Evolutionary conservation across 257 asterid genomes (phyloP), one percentile per base, ranked within the genome.

Genomic region (Apocynum venetum): DNA sequence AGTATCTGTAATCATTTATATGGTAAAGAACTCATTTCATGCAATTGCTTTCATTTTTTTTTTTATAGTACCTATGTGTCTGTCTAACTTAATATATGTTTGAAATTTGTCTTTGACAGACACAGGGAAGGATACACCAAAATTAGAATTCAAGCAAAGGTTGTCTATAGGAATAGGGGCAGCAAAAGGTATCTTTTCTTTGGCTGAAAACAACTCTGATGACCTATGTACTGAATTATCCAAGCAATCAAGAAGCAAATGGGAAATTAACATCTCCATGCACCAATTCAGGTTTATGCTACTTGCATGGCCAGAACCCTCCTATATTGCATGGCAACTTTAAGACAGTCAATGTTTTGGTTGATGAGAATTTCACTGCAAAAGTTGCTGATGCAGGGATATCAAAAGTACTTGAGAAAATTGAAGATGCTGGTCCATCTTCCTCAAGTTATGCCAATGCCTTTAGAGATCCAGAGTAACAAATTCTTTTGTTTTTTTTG

Each of bases 71-170:
- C 67, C n/a, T 47, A 59, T 36, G 25, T 10, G 9, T 77, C 41
- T 36, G 6, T 74, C 52, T 73, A 52, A 68, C 15, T 53, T 19
- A 13, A 38, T 77, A 44, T 75, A 74, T 9, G 80, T 43, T 14
- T 31, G 12, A 40, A 74, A 51, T 48, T 19, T 76, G 19, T 41
- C 52, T 20, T 80, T 48, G 60, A 72, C 65, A 84, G 87, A 79
- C 56, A 78, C 81, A 3, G 90, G 86, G 15, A 80, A 83, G 79
- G 88, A 78, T 67, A 75, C 67, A 9, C 83, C 87, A 20, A 92
- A 86, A 86, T 88, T 92, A 25, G 97, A 92, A 65, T 92, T 92
- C 77, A 92, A 89, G 90, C 97, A 86, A 74, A 86, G 97, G 84
- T 70, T 92, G 59, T 83, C 91, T 5, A 85, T 92, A 72, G 93